Percentiles rank a stretch among this genome's conserved stretches.
These are phyloP conservation scores for Fusarium bulbicola DNA, from an alignment of 2,329 filamentous ascomycete genomes.

Conservation along the genomic window DNA sequence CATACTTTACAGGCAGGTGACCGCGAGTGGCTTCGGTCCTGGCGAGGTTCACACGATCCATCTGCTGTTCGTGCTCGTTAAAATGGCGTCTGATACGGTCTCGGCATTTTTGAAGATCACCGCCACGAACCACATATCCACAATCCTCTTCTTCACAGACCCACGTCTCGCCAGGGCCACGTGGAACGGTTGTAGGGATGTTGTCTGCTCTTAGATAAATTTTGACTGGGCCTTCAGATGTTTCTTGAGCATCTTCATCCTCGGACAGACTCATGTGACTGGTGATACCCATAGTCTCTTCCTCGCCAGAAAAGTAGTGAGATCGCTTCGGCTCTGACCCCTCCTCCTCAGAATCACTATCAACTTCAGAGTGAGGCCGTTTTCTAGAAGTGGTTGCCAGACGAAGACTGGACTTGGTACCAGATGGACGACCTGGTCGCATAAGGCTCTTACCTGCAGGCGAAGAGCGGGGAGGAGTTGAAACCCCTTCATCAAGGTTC, in stretches of 20 bases:
- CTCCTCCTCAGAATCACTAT: conserved; percentile 51
- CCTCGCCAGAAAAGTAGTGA: conserved; percentile 45
- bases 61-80: conserved; percentile 65
- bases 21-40: conserved; percentile 64
- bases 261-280: conserved; percentile 31
- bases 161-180: conserved; percentile 72
- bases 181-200: conserved; percentile 58
- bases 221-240: conserved; percentile 46
- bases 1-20: conserved; percentile 66
- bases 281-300: conserved; percentile 47
- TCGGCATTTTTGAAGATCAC: conserved; percentile 64
- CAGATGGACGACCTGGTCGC: conserved; percentile 50
- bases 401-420: conserved; percentile 58
- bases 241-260: conserved; percentile 27
- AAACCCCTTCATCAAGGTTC: conserved; percentile 17
- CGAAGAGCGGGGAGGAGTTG: conserved; percentile 34
- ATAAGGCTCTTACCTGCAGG: conserved; percentile 48
- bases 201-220: conserved; percentile 61
- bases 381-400: conserved; percentile 55
- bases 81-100: conserved; percentile 69
- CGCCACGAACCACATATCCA: conserved; percentile 68
- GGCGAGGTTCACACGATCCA: conserved; percentile 60
- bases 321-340: conserved; percentile 48
- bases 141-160: conserved; percentile 72
- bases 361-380: conserved; percentile 51